Evolutionary conservation across 805 yeast genomes (phyloP).

Genomic region (Blastobotrys attinorum): DNA sequence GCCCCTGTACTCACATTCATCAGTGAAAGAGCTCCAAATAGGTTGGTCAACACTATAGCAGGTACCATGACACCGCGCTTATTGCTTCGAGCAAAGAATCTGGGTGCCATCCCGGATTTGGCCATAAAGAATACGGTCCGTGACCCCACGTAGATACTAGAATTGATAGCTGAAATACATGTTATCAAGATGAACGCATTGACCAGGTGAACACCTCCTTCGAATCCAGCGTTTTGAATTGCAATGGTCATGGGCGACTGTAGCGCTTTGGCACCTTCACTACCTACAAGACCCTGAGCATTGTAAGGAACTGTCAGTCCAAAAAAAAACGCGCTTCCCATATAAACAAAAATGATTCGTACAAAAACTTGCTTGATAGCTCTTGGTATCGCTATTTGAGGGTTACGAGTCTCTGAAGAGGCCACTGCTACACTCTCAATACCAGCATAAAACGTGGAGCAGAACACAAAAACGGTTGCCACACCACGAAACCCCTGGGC

Average conservation of each 20-base stretch:
- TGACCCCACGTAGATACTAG: slow-evolving; percentile 61
- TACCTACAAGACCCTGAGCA: slow-evolving; percentile 34
- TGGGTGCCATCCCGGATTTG: slow-evolving; percentile 52
- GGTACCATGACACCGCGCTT: slow-evolving; percentile 57
- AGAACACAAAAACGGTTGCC: slow-evolving; percentile 49
- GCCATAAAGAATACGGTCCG: slow-evolving; percentile 61
- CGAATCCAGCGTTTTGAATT: slow-evolving; percentile 44
- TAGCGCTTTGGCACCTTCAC: slow-evolving; percentile 37
- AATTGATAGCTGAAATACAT: slow-evolving; percentile 61
- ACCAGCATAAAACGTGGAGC: slow-evolving; percentile 54
- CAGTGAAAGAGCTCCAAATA: slow-evolving; percentile 48
- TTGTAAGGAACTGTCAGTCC: slow-evolving; percentile 56
- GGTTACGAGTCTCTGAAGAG: slow-evolving; percentile 58
- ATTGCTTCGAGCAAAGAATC: slow-evolving; percentile 43
- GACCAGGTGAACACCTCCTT: slow-evolving; percentile 43
- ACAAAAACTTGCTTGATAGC: slow-evolving; percentile 53
- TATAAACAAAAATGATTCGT: slow-evolving; percentile 47
- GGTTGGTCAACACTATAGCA: slow-evolving; percentile 48
- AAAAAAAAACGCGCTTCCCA: slow-evolving; percentile 50
- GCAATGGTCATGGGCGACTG: slow-evolving; percentile 46
- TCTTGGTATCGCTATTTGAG: slow-evolving; percentile 49
- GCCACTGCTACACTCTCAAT: slow-evolving; percentile 54
- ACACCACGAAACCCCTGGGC: slow-evolving; percentile 40
- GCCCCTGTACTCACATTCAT: slow-evolving; percentile 54
- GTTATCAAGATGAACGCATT: slow-evolving; percentile 58